Percentiles rank a stretch among this genome's conserved stretches.
Conservation (phyloP, 805 yeast genomes). For the Candida quercuum region DNA sequence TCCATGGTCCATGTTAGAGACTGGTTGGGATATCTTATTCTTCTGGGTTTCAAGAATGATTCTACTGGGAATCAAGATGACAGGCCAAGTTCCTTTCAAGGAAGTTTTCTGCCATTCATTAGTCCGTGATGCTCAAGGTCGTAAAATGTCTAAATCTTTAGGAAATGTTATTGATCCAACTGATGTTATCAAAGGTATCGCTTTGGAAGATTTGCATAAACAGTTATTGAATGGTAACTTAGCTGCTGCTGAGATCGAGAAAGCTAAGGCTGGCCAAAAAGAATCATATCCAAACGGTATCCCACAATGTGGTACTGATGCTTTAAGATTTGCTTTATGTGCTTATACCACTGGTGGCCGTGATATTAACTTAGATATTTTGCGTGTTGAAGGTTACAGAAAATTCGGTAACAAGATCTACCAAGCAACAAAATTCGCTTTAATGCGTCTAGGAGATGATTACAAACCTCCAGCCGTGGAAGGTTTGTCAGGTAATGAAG, state of each 20-base stretch:
- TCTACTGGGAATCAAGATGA: constrained; percentile 80
- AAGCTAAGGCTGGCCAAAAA: constrained; percentile 84
- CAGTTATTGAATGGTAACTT: constrained; percentile 78
- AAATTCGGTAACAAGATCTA: constrained; percentile 99
- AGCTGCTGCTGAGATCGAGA: constrained; percentile 82
- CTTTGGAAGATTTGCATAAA: constrained; percentile 72
- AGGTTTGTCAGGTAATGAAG: constrained; percentile 68
- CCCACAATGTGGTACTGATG: constrained; percentile 99
- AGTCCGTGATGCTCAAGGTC: constrained; percentile 98
- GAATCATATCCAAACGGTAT: constrained; percentile 93
- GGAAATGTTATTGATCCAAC: constrained; percentile 97
- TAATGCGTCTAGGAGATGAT: constrained; percentile 87
- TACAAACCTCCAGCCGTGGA: constrained; percentile 72
- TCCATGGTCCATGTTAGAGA: constrained; percentile 93
- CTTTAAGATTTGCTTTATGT: constrained; percentile 95
- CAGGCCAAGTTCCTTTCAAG: constrained; percentile 87
- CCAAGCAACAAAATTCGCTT: constrained; percentile 96
- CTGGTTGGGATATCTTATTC: constrained; percentile 99
- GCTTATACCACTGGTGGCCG: constrained; percentile 99
- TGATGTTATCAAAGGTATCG: constrained; percentile 88
- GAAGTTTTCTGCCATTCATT: constrained; percentile 98
- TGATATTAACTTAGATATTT: constrained; percentile 92
- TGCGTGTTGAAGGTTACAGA: constrained; percentile 97
- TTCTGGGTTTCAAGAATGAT: constrained; percentile 99
- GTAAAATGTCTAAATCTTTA: constrained; percentile 96